Evolutionary conservation across 768 basidiomycete genomes (phyloP), one percentile per base, ranked within the genome.

Genomic region (Suillus spraguei): DNA sequence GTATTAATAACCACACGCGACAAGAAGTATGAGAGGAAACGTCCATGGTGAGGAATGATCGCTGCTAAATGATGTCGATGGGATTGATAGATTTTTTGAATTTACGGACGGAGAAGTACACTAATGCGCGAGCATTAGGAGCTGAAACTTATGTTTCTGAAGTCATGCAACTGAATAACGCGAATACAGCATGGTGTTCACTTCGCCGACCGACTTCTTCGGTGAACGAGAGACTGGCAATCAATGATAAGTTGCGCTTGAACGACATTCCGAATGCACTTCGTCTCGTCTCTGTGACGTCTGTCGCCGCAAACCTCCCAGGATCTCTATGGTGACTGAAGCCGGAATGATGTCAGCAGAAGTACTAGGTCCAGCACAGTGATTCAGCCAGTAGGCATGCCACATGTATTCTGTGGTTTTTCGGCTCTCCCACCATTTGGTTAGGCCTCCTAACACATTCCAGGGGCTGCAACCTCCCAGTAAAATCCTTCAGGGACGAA

Each of bases 401-500:
- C 50, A 33, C 17, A 52, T 32, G 52, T 20, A 52, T 20, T 32
- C 7, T 24, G n/a, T 47, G 46, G n/a, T 22, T 22, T 22, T n/a
- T 46, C 22, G 14, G 47, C 14, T 49, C 47, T 49, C 24, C 24
- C 24, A 50, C 24, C 49, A 50, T 50, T 50, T 28, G 16, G 16
- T 33, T 17, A 53, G 32, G 32, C 52, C 33, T 33, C 32, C 52
- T 53, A 20, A 33, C 32, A 5, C 28, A 52, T 32, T 32, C 17
- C 32, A 32, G 50, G 32, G 32, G 52, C 10, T 53, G 32, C 32
- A 10, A 33, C 33, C 16, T 33, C 28, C 50, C 28, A 91, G 74
- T 0, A 85, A 80, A 63, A 88, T 78, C 2, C 83, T 84, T 42
- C 20, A 62, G 24, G 17, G 2, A 54, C 53, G 56, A 66, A 53